A percentile compares a stretch with the other conserved stretches of the same genome.
Evolutionary conservation across 2,329 filamentous ascomycete species (phyloP).

Genomic region (Venturia effusa): DNA sequence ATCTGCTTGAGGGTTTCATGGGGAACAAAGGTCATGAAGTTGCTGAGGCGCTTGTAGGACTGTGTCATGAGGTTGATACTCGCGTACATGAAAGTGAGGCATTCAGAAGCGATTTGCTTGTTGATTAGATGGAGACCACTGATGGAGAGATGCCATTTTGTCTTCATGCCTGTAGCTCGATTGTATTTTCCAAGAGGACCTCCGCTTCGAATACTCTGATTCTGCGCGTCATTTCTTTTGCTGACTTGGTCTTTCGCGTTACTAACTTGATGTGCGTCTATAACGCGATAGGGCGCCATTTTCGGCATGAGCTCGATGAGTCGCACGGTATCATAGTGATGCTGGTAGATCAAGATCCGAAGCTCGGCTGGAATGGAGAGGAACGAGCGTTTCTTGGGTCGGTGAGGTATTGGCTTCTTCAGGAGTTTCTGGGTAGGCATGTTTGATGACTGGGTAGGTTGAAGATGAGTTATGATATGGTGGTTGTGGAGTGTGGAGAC

Average conservation of each 20-base stretch:
- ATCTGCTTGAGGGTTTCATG: not conserved
- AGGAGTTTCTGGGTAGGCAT: not conserved
- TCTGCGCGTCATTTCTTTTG: not conserved
- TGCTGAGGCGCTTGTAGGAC: not conserved
- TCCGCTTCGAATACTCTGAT: not conserved
- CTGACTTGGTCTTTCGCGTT: not conserved
- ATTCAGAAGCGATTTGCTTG: not conserved
- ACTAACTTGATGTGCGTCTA: not conserved
- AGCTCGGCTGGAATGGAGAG: not conserved
- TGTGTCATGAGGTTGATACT: not conserved
- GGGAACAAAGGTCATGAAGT: not conserved
- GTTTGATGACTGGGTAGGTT: not conserved
- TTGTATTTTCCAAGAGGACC: not conserved
- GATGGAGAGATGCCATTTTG: not conserved
- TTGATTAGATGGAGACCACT: not conserved
- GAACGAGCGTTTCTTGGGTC: not conserved
- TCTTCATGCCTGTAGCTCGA: not conserved
- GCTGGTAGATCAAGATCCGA: not conserved
- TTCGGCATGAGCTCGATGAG: conserved; percentile 1
- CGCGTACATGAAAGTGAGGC: not conserved
- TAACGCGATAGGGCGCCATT: not conserved
- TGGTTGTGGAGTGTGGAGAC: not conserved
- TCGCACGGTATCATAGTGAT: not conserved
- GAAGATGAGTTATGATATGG: no score
- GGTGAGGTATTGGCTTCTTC: not conserved